Percentiles rank a stretch among this genome's conserved stretches.
These are phyloP conservation scores for Rhizoclosmatium sp. DNA, from an alignment of 192 early-diverging fungal genomes.

Conservation along the genomic window DNA sequence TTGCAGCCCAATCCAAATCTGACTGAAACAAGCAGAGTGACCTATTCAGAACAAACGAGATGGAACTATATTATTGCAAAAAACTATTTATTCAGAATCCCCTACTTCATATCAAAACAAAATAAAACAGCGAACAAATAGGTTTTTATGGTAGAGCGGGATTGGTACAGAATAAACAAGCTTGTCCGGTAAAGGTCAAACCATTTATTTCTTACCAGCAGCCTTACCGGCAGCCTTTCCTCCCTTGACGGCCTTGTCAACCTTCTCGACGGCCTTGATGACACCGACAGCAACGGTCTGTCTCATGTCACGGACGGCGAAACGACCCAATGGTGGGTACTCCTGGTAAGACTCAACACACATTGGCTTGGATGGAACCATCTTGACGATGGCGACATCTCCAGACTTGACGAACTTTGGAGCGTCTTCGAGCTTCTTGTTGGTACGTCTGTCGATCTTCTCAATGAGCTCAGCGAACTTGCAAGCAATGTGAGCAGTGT, in stretches of 20 bases:
- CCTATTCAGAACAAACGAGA: no score
- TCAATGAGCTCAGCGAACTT: constrained; percentile 89
- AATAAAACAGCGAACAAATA: no score
- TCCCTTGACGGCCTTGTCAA: constrained; percentile 36
- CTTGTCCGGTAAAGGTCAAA: neutral
- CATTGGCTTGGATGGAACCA: constrained; percentile 95
- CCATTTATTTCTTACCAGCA: constrained; percentile 34
- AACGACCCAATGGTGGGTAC: constrained; percentile 95
- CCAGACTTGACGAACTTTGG: constrained; percentile 97
- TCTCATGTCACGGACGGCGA: constrained; percentile 97
- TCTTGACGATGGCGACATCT: constrained; percentile 94
- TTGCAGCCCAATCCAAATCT: no score
- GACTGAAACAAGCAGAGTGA: no score
- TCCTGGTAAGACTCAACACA: constrained; percentile 93
- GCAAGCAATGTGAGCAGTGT: constrained; percentile 97
- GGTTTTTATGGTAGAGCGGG: neutral
- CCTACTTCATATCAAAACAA: no score
- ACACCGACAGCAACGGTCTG: constrained; percentile 97
- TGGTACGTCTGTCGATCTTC: constrained; percentile 97
- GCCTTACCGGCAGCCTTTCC: constrained; percentile 38
- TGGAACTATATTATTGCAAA: no score
- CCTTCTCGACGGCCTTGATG: constrained; percentile 89
- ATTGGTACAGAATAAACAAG: constrained; percentile 2
- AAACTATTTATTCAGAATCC: no score
- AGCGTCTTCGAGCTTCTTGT: constrained; percentile 89